Evolutionary conservation across 2,329 filamentous ascomycete species (phyloP).

Genomic region (Xylariaceae sp.): DNA sequence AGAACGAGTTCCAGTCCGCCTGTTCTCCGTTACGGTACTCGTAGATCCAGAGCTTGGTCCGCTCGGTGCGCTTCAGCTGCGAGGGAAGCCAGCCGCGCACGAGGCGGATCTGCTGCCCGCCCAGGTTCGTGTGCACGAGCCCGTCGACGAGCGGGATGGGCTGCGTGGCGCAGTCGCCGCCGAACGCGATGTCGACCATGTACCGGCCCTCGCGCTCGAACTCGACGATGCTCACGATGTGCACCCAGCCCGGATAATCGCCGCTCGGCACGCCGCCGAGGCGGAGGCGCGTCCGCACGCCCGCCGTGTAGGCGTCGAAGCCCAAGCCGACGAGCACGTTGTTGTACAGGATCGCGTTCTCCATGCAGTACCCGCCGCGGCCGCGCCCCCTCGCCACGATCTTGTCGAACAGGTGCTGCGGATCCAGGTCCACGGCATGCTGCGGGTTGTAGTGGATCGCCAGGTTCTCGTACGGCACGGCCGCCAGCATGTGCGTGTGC

Average conservation of each 20-base stretch:
- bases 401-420: conserved; percentile 44
- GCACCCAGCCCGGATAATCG: conserved; percentile 47
- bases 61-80: conserved; percentile 35
- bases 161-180: conserved; percentile 53
- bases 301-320: conserved; percentile 49
- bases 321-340: conserved; percentile 47
- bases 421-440: conserved; percentile 38
- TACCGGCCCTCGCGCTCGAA: conserved; percentile 46
- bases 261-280: conserved; percentile 35
- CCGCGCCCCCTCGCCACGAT: conserved; percentile 38
- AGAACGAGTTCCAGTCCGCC: conserved; percentile 53
- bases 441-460: conserved; percentile 44
- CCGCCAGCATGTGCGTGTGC: conserved; percentile 25
- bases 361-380: conserved; percentile 58
- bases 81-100: conserved; percentile 43
- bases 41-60: conserved; percentile 56
- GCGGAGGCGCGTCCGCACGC: conserved; percentile 43
- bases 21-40: conserved; percentile 47
- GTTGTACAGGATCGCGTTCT: conserved; percentile 50
- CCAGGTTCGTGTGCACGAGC: conserved; percentile 42
- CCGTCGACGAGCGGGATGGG: conserved; percentile 49
- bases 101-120: conserved; percentile 51
- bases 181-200: conserved; percentile 59
- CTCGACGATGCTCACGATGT: conserved; percentile 58
- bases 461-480: conserved; percentile 53